Percentiles rank a stretch among this genome's conserved stretches.
Evolutionary conservation across 805 yeast species (phyloP).

Genomic region (Blastobotrys americana): DNA sequence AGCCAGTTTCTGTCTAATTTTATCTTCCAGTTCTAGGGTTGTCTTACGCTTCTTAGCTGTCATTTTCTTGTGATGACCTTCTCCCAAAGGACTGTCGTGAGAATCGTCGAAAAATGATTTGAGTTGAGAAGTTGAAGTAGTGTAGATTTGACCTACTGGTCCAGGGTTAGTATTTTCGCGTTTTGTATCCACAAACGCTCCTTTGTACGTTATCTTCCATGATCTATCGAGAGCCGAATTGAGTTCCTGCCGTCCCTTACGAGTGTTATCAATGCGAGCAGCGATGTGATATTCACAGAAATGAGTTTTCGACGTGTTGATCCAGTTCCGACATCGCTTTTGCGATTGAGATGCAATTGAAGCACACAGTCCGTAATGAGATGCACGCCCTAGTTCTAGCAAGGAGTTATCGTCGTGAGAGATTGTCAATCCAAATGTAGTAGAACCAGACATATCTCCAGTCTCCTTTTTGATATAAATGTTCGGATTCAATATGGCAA

Average conservation of each 20-base stretch:
- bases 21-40: slow-evolving; percentile 22
- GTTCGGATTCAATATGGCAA: slow-evolving; percentile 69
- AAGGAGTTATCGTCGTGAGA: slow-evolving; percentile 45
- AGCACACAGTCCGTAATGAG: slow-evolving; percentile 63
- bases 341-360: slow-evolving; percentile 41
- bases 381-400: slow-evolving; percentile 66
- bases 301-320: slow-evolving; percentile 46
- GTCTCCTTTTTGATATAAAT: slow-evolving; percentile 31
- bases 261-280: slow-evolving; percentile 41
- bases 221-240: slow-evolving; percentile 48
- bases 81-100: slow-evolving; percentile 3
- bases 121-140: not conserved
- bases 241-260: slow-evolving; percentile 69
- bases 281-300: slow-evolving; percentile 73
- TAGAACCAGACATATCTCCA: slow-evolving; percentile 31
- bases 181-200: not conserved
- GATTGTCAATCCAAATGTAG: slow-evolving; percentile 49
- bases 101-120: not conserved
- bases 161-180: slow-evolving; percentile 1
- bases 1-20: slow-evolving; percentile 32
- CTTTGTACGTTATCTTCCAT: slow-evolving; percentile 35
- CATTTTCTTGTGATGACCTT: slow-evolving; percentile 22
- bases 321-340: slow-evolving; percentile 49
- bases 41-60: slow-evolving; percentile 22
- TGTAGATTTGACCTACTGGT: not conserved